A percentile compares a stretch with the other conserved stretches of the same genome.
Evolutionary conservation across 208 protist species (phyloP).

Genomic region (Trypanosoma cruzi): DNA sequence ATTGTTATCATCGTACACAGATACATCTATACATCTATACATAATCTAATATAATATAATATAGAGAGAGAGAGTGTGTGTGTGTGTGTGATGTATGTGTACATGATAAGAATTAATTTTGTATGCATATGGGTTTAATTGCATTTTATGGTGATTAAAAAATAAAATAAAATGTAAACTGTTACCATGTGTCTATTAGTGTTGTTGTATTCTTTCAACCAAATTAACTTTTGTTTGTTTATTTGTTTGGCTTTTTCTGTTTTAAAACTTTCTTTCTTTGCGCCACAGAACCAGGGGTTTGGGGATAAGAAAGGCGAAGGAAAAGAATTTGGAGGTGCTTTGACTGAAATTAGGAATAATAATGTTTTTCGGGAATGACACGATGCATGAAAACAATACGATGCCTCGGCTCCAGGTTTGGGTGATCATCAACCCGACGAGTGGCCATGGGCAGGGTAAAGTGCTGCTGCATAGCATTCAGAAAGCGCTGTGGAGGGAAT

Average conservation of each 20-base stretch:
- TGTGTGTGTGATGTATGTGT: no score
- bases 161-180: no score
- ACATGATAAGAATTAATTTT: no score
- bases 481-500: constrained; percentile 19
- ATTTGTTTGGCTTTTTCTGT: no score
- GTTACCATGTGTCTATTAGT: no score
- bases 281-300: background rate
- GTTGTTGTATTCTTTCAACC: no score
- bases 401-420: constrained; percentile 32
- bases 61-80: no score
- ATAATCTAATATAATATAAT: background rate
- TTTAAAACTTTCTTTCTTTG: background rate
- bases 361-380: background rate
- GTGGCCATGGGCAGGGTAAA: constrained; percentile 44
- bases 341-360: background rate
- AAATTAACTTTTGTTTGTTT: no score
- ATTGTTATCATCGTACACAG: background rate
- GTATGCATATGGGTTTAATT: no score
- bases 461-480: constrained; percentile 5
- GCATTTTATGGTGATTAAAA: no score
- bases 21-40: background rate
- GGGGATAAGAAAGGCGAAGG: background rate
- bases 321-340: background rate
- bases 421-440: constrained; percentile 66
- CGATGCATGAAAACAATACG: background rate